A percentile compares a stretch with the other conserved stretches of the same genome.
These are phyloP conservation scores for Pneumocystis oryctolagi DNA, from an alignment of 1,139 yeast species.

Conservation along the genomic window DNA sequence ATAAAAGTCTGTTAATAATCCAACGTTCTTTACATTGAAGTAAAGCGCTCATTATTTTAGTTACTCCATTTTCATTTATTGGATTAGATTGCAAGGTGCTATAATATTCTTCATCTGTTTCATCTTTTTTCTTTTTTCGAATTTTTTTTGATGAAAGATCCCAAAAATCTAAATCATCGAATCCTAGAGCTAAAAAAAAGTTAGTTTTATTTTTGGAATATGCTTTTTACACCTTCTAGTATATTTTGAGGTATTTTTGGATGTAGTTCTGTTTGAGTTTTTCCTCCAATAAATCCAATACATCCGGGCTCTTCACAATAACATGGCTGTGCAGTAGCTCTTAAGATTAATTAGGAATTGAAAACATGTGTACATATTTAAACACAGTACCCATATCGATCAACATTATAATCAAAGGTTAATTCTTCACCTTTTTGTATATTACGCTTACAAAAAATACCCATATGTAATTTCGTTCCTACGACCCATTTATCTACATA, in stretches of 20 bases:
- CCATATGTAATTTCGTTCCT: conserved; percentile 80
- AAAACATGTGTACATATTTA: not conserved
- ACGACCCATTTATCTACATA: conserved; percentile 97
- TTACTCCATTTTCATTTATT: conserved; percentile 38
- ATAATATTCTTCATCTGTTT: conserved; percentile 44
- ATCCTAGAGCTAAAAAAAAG: conserved; percentile 50
- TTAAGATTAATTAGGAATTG: not conserved
- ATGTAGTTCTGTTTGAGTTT: conserved; percentile 76
- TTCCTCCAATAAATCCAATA: conserved; percentile 87
- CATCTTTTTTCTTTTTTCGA: conserved; percentile 25
- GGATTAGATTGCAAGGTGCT: conserved; percentile 44
- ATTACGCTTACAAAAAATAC: conserved; percentile 70
- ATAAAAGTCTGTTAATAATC: conserved; percentile 50
- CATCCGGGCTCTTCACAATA: conserved; percentile 90
- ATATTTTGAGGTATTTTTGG: conserved; percentile 66
- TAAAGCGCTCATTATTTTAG: conserved; percentile 67
- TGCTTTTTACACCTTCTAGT: conserved; percentile 32
- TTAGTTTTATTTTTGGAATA: not conserved
- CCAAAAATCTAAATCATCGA: conserved; percentile 36
- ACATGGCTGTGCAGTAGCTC: conserved; percentile 79
- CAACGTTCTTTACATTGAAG: conserved; percentile 62
- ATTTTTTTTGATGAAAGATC: conserved; percentile 27
- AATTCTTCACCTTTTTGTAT: conserved; percentile 76
- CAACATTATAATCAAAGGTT: conserved; percentile 91
- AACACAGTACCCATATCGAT: conserved; percentile 51